Evolutionary conservation across 2,329 filamentous ascomycete genomes (phyloP).

Genomic region (Exophiala sp.): DNA sequence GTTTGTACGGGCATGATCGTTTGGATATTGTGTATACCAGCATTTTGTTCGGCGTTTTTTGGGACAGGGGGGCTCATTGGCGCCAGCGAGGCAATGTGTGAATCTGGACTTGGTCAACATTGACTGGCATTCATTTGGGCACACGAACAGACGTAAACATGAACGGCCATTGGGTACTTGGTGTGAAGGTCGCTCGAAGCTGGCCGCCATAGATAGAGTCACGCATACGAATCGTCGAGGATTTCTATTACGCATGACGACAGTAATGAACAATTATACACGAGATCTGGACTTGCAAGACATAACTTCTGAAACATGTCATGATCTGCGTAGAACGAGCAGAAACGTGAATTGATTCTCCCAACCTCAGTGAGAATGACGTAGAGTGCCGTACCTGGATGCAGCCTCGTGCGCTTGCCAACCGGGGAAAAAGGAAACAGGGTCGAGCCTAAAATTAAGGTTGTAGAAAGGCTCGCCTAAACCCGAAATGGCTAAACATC

Average conservation of each 20-base stretch:
- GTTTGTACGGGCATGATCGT: slow-evolving; percentile 30
- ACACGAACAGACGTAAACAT: slow-evolving; percentile 1
- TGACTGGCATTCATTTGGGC: slow-evolving; percentile 10
- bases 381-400: too few species aligned
- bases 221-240: neutral
- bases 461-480: neutral
- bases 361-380: too few species aligned
- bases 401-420: neutral
- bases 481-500: slow-evolving; percentile 1
- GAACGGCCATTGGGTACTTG: slow-evolving; percentile 20
- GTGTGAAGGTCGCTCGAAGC: neutral
- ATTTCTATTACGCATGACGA: too few species aligned
- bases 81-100: slow-evolving; percentile 8
- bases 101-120: slow-evolving; percentile 10
- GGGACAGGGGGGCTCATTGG: neutral
- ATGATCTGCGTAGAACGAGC: too few species aligned
- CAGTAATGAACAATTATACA: too few species aligned
- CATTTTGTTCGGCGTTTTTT: slow-evolving; percentile 10
- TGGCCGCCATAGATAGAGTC: too few species aligned
- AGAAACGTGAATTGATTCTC: too few species aligned
- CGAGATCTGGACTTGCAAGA: too few species aligned
- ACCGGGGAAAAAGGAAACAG: neutral
- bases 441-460: neutral
- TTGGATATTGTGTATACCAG: slow-evolving; percentile 11
- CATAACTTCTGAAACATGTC: too few species aligned